Conservation (phyloP, 2,329 filamentous ascomycete genomes). For the Neofusicoccum parvum region DNA sequence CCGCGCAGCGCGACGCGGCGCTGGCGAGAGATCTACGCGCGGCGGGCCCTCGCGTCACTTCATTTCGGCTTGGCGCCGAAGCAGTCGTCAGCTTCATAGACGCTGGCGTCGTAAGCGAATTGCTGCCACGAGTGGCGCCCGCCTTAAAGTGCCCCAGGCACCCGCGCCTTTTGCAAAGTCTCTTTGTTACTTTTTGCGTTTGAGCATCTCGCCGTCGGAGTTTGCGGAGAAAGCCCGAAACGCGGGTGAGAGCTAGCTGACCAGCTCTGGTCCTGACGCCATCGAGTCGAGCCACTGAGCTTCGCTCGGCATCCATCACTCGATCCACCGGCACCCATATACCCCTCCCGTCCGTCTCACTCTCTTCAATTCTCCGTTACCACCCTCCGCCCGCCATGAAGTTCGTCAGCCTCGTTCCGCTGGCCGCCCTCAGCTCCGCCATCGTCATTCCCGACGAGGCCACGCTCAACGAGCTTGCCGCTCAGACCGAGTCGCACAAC, state of each 20-base stretch:
- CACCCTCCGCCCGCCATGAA: slow-evolving; percentile 46
- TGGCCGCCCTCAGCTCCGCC: slow-evolving; percentile 53
- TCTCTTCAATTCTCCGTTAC: slow-evolving; percentile 13
- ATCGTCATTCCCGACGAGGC: slow-evolving; percentile 57
- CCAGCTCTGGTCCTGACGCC: slow-evolving; percentile 33
- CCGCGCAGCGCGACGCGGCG: neutral
- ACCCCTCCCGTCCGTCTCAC: slow-evolving; percentile 15
- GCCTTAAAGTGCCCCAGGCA: neutral
- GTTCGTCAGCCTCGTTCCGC: slow-evolving; percentile 50
- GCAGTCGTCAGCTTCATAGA: slow-evolving; percentile 19
- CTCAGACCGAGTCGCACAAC: slow-evolving; percentile 37
- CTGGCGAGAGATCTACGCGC: slow-evolving; percentile 1
- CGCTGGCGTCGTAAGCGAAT: slow-evolving; percentile 14
- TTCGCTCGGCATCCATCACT: slow-evolving; percentile 21
- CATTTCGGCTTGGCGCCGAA: slow-evolving; percentile 17
- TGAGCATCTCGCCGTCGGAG: neutral
- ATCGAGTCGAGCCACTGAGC: slow-evolving; percentile 21
- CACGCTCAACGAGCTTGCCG: slow-evolving; percentile 31
- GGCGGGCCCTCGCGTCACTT: slow-evolving; percentile 16
- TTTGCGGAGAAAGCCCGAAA: slow-evolving; percentile 6
- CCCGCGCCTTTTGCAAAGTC: neutral
- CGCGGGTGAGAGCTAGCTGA: slow-evolving; percentile 10
- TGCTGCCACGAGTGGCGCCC: neutral
- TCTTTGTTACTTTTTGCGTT: neutral
- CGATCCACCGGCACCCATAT: slow-evolving; percentile 1